phyloP scores from a whole-genome alignment of 495 filamentous ascomycete species.

The Annulohypoxylon maeteangense region DNA sequence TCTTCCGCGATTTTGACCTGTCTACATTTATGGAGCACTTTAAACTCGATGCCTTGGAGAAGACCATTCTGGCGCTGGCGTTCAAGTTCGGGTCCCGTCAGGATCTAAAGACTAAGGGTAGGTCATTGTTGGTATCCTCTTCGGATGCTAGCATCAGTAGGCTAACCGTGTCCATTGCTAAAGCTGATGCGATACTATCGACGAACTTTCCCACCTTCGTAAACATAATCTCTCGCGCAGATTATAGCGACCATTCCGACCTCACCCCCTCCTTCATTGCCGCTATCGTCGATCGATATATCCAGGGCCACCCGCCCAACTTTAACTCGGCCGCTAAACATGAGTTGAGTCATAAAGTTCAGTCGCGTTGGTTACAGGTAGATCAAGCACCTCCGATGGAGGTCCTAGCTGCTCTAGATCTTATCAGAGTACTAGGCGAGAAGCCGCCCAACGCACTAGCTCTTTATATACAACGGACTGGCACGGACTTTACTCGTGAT shows the following conservation, averaged over 20 bases:
- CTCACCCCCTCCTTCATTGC: slow-evolving; percentile 73
- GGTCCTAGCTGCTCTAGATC: slow-evolving; percentile 76
- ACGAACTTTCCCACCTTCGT: slow-evolving; percentile 80
- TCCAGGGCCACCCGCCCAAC: slow-evolving; percentile 81
- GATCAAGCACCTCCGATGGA: slow-evolving; percentile 72
- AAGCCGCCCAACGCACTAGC: slow-evolving; percentile 74
- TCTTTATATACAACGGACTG: slow-evolving; percentile 78
- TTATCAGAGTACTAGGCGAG: slow-evolving; percentile 72
- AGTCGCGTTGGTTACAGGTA: slow-evolving; percentile 69
- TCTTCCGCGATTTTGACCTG: slow-evolving; percentile 94
- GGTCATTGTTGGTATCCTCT: slow-evolving; percentile 17
- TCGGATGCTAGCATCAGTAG: slow-evolving; percentile 30
- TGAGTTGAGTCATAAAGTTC: slow-evolving; percentile 72
- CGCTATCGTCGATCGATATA: slow-evolving; percentile 80
- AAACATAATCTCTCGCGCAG: slow-evolving; percentile 69
- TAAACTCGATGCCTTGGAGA: slow-evolving; percentile 85
- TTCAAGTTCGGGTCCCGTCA: slow-evolving; percentile 81
- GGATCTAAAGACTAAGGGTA: slow-evolving; percentile 92
- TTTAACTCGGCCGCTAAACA: slow-evolving; percentile 79
- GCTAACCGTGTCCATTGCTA: slow-evolving; percentile 47
- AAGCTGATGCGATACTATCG: slow-evolving; percentile 85
- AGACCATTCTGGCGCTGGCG: slow-evolving; percentile 87
- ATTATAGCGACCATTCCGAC: slow-evolving; percentile 67
- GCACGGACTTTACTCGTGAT: slow-evolving; percentile 66
- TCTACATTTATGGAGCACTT: slow-evolving; percentile 94